Evolutionary conservation across 208 protist species (phyloP).

Genomic region (Crithidia mellificae): DNA sequence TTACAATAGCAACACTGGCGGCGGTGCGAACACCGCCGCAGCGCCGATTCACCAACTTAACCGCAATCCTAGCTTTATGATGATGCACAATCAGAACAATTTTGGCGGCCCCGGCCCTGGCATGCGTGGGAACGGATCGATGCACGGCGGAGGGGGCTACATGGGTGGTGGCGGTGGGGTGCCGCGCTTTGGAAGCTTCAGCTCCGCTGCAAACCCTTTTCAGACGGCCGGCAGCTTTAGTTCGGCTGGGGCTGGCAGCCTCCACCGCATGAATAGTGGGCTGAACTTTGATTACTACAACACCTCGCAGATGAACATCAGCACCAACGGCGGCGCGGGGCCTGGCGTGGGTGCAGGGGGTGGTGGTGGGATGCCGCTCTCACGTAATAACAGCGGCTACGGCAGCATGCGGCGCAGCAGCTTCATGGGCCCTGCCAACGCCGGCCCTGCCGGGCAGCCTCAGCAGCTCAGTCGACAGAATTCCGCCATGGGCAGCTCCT

Average conservation of each 20-base stretch:
- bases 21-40: neutral
- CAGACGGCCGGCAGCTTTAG: conserved; percentile 11
- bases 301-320: conserved; percentile 21
- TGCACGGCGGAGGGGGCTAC: conserved; percentile 13
- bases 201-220: conserved; percentile 8
- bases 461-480: conserved; percentile 24
- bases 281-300: conserved; percentile 35
- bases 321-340: neutral
- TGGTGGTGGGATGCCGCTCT: conserved; percentile 10
- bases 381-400: conserved; percentile 21
- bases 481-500: conserved; percentile 14
- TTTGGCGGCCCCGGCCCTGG: conserved; percentile 6
- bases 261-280: conserved; percentile 45
- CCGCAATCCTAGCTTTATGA: conserved; percentile 28
- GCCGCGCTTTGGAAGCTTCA: conserved; percentile 25
- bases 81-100: conserved; percentile 31
- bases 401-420: conserved; percentile 22
- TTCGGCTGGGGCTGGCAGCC: conserved; percentile 28
- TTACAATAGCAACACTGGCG: neutral
- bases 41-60: conserved; percentile 1
- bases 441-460: neutral
- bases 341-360: neutral
- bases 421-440: conserved; percentile 14
- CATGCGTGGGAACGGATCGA: conserved; percentile 15
- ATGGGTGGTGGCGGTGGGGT: neutral